Conservation (phyloP, 805 yeast species). For the Hanseniaspora thailandica region DNA sequence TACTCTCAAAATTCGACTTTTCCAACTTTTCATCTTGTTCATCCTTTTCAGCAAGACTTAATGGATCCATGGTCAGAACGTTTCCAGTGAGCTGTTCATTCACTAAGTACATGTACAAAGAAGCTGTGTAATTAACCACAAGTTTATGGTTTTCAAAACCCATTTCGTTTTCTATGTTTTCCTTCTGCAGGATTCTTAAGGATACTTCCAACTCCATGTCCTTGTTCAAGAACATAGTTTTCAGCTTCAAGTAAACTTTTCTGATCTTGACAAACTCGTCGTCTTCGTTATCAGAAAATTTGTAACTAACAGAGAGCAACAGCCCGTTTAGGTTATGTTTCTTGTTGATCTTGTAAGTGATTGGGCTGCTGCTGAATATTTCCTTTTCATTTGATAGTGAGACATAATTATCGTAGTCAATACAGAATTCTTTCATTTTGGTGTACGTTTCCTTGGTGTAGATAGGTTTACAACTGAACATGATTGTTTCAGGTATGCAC, state of each 20-base stretch:
- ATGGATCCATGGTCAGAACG: background rate
- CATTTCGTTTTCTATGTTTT: background rate
- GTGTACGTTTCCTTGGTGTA: background rate
- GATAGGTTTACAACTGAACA: slow-evolving; percentile 8
- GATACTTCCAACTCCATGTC: slow-evolving; percentile 1
- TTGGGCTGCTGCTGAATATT: background rate
- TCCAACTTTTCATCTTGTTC: background rate
- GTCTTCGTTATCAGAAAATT: background rate
- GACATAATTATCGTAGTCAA: background rate
- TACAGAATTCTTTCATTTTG: background rate
- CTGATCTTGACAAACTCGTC: background rate
- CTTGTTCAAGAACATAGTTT: background rate
- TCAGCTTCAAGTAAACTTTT: background rate
- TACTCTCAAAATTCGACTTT: background rate
- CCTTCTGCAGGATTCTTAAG: background rate
- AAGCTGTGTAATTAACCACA: slow-evolving; percentile 1
- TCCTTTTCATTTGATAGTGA: slow-evolving; percentile 10
- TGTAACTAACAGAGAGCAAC: background rate
- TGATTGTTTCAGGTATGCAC: slow-evolving; percentile 1
- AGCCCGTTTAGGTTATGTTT: slow-evolving; percentile 9
- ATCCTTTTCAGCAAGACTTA: background rate
- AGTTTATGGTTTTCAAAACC: background rate
- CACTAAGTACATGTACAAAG: slow-evolving; percentile 9
- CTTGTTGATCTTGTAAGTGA: slow-evolving; percentile 5
- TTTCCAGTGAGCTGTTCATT: slow-evolving; percentile 11